Evolutionary conservation across 164 flowering plant genomes (phyloP).

Genomic region (Protea cynaroides): DNA sequence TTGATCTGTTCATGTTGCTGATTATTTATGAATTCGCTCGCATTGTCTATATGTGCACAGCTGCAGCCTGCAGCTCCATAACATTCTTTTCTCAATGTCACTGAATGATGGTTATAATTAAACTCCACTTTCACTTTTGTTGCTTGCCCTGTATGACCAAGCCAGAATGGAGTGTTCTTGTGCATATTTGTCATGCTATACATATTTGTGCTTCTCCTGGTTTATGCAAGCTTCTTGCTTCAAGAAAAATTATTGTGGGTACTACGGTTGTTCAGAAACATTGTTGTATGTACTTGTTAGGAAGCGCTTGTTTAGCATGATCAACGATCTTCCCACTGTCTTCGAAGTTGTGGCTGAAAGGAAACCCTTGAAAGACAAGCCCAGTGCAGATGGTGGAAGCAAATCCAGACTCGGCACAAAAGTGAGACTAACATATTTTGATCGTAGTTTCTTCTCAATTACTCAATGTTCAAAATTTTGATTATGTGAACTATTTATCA

Average conservation of each 20-base stretch:
- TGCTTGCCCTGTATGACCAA: background rate
- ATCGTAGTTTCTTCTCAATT: background rate
- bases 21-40: no score
- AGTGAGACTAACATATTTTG: conserved; percentile 28
- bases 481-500: conserved; percentile 6
- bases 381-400: conserved; percentile 69
- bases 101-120: background rate
- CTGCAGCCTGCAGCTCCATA: no score
- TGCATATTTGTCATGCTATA: background rate
- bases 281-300: conserved; percentile 26
- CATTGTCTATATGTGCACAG: no score
- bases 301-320: conserved; percentile 76
- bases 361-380: conserved; percentile 67
- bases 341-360: conserved; percentile 84
- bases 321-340: conserved; percentile 82
- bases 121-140: background rate
- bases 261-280: background rate
- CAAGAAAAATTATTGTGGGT: no score
- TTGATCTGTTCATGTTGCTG: no score
- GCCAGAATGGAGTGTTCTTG: background rate
- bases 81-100: no score
- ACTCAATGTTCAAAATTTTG: background rate
- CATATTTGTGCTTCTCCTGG: background rate
- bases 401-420: conserved; percentile 61
- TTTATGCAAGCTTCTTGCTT: no score